Conservation (phyloP, 2,329 filamentous ascomycete genomes). For the Aspergillus sp. region DNA sequence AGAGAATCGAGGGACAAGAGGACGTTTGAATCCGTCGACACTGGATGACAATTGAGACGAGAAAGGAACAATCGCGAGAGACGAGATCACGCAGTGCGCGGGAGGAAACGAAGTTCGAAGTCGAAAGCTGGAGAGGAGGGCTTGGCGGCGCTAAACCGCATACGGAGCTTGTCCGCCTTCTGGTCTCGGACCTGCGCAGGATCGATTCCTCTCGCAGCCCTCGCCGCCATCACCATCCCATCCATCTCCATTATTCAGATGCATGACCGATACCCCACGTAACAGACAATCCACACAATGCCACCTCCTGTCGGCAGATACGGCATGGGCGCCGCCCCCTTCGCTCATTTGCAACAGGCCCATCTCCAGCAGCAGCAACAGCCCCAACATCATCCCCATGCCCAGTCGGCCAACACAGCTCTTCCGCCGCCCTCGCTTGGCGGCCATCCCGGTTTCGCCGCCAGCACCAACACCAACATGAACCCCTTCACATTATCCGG, state of each 20-base stretch:
- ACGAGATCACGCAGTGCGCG: neutral
- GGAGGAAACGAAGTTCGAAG: constrained; percentile 20
- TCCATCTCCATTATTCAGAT: constrained; percentile 13
- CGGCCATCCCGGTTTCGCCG: constrained; percentile 67
- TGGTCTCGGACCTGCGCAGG: constrained; percentile 21
- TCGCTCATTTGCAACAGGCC: constrained; percentile 55
- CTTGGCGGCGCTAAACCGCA: constrained; percentile 35
- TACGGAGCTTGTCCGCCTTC: constrained; percentile 14
- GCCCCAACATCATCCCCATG: constrained; percentile 42
- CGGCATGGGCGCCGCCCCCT: constrained; percentile 57
- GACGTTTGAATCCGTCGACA: constrained; percentile 11
- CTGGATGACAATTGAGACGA: constrained; percentile 12
- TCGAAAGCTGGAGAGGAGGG: constrained; percentile 14
- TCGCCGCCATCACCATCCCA: constrained; percentile 10
- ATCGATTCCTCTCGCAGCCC: constrained; percentile 7
- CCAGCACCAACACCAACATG: constrained; percentile 61
- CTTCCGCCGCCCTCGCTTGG: constrained; percentile 59
- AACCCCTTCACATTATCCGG: constrained; percentile 61
- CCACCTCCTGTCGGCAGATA: constrained; percentile 59
- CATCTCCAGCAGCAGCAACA: constrained; percentile 44
- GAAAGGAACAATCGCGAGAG: neutral
- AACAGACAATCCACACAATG: constrained; percentile 40
- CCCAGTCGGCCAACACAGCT: constrained; percentile 46
- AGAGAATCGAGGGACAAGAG: constrained; percentile 10
- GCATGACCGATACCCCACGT: constrained; percentile 14